Conservation (phyloP, 108 stramenopile genomes). For the Cyclostephanos invisitatus region DNA sequence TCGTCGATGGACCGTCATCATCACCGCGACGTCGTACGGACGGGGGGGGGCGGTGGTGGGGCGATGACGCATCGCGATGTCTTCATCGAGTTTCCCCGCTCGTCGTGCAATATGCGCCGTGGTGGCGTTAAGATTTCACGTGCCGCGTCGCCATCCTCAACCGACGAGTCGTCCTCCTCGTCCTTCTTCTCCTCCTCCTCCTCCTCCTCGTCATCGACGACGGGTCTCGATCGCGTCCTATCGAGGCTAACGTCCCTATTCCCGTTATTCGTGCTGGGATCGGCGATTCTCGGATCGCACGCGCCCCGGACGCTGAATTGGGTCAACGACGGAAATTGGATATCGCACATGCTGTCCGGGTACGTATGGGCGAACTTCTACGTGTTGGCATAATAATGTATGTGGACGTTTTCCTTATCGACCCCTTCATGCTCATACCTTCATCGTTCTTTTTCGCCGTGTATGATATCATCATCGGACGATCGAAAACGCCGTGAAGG, state of each 20-base stretch:
- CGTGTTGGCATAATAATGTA: too few relatives aligned
- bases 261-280: constrained; percentile 81
- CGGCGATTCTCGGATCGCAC: constrained; percentile 62
- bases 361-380: too few relatives aligned
- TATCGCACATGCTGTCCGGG: constrained; percentile 73
- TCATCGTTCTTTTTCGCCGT: not conserved
- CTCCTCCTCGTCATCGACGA: not conserved
- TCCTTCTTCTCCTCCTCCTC: not conserved
- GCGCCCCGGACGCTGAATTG: constrained; percentile 64
- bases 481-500: not conserved
- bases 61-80: too few relatives aligned
- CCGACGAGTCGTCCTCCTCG: not conserved
- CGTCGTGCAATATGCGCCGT: not conserved
- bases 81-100: too few relatives aligned
- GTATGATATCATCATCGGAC: not conserved
- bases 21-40: too few relatives aligned
- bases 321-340: constrained; percentile 74
- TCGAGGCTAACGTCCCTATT: constrained; percentile 77
- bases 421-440: too few relatives aligned
- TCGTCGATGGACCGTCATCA: too few relatives aligned
- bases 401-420: too few relatives aligned
- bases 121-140: not conserved
- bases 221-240: constrained; percentile 58
- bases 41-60: too few relatives aligned
- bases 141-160: not conserved